Evolutionary conservation across 495 filamentous ascomycete genomes (phyloP).

Genomic region (Penicillium chermesinum): DNA sequence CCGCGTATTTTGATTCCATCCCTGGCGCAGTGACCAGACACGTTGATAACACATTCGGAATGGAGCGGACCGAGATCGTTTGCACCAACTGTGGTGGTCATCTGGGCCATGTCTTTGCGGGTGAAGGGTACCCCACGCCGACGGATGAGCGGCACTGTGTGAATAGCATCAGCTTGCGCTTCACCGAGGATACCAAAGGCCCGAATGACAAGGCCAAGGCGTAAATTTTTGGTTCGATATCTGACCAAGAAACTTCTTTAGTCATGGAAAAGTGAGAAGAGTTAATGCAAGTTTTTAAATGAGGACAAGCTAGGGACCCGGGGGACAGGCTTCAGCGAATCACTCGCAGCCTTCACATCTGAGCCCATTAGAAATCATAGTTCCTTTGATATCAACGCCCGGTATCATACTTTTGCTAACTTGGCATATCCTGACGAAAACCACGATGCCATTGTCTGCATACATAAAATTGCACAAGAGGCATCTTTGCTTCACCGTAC

Average conservation of each 20-base stretch:
- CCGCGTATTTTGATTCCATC: conserved; percentile 91
- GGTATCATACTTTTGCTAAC: too few species aligned
- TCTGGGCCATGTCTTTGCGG: conserved; percentile 96
- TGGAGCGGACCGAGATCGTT: conserved; percentile 86
- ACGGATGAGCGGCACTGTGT: conserved; percentile 98
- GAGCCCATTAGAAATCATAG: too few species aligned
- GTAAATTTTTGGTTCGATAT: conserved; percentile 8
- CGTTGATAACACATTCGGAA: conserved; percentile 70
- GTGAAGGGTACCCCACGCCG: conserved; percentile 83
- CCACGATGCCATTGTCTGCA: too few species aligned
- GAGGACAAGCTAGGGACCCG: too few species aligned
- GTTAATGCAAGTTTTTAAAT: too few species aligned
- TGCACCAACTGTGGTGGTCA: conserved; percentile 93
- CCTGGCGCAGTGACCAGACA: conserved; percentile 82
- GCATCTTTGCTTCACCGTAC: background rate
- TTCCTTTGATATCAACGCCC: too few species aligned
- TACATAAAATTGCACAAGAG: background rate
- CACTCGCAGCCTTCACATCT: too few species aligned
- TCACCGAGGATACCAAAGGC: conserved; percentile 54
- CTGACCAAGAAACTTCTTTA: too few species aligned
- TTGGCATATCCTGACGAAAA: too few species aligned
- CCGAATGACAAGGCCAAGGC: conserved; percentile 30
- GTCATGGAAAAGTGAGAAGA: too few species aligned
- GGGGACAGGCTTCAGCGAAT: too few species aligned
- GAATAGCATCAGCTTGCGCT: conserved; percentile 83